Evolutionary conservation across 2,329 filamentous ascomycete genomes (phyloP).

Genomic region (Aspergillus vadensis): DNA sequence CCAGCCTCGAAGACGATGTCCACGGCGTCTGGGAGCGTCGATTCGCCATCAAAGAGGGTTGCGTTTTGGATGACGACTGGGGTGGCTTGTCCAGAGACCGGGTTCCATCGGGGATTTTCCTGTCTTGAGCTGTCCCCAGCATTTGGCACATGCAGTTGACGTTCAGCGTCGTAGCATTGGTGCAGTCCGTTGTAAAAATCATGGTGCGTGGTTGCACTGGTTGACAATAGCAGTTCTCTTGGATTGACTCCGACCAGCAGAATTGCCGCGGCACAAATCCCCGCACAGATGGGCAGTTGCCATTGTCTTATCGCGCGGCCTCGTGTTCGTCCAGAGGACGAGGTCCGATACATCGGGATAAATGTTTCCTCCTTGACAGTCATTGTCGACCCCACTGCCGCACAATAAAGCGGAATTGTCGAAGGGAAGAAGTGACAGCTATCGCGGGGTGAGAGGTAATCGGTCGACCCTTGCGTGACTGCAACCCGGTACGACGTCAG

Average conservation of each 20-base stretch:
- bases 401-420: neutral
- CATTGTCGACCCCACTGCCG: neutral
- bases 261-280: neutral
- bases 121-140: neutral
- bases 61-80: neutral
- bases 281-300: neutral
- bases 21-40: neutral
- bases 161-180: neutral
- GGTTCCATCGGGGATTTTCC: neutral
- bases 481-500: neutral
- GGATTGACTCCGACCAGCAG: neutral
- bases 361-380: neutral
- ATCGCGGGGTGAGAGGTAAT: neutral
- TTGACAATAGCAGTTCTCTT: neutral
- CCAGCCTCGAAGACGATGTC: neutral
- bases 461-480: neutral
- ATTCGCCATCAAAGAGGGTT: slow-evolving; percentile 2
- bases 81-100: neutral
- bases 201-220: neutral
- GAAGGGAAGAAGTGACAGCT: neutral
- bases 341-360: neutral
- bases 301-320: neutral
- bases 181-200: neutral
- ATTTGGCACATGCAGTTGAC: neutral
- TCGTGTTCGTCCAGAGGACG: neutral